Evolutionary conservation across 768 basidiomycete genomes (phyloP).

Genomic region (Leccinum longicurvipes): DNA sequence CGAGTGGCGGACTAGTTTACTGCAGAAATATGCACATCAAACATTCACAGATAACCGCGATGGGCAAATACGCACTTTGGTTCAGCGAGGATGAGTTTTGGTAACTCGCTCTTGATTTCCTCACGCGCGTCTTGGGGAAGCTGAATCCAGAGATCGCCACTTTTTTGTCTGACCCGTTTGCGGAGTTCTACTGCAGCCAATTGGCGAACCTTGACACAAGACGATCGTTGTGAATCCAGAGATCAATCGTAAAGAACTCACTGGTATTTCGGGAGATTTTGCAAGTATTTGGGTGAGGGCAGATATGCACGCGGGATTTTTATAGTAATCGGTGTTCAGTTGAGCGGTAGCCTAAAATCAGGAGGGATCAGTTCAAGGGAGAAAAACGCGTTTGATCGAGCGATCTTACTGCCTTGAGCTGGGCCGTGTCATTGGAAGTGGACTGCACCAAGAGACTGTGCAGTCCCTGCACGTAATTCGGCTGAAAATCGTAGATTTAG

Average conservation of each 20-base stretch:
- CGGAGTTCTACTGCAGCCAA: conserved; percentile 94
- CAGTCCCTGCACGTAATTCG: conserved; percentile 72
- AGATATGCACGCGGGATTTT: conserved; percentile 84
- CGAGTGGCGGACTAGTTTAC: conserved; percentile 89
- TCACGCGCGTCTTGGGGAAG: conserved; percentile 65
- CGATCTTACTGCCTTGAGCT: conserved; percentile 80
- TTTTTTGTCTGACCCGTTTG: conserved; percentile 82
- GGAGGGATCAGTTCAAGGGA: conserved; percentile 5
- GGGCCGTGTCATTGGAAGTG: conserved; percentile 76
- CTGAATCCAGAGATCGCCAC: conserved; percentile 78
- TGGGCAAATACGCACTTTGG: conserved; percentile 52
- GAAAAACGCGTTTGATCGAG: conserved; percentile 26
- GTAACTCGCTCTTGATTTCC: conserved; percentile 81
- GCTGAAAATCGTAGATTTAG: conserved; percentile 36
- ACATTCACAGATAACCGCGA: neutral
- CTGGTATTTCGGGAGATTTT: conserved; percentile 77
- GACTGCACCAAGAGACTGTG: conserved; percentile 85
- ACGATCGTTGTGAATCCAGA: conserved; percentile 5
- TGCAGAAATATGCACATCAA: conserved; percentile 32
- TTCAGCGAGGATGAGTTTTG: conserved; percentile 74
- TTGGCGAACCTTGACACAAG: conserved; percentile 75
- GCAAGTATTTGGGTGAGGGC: conserved; percentile 86
- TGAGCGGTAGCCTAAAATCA: conserved; percentile 76
- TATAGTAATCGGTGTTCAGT: conserved; percentile 92
- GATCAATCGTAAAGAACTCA: conserved; percentile 41